Evolutionary conservation across 495 filamentous ascomycete genomes (phyloP).

Genomic region (Talaromyces adpressus): DNA sequence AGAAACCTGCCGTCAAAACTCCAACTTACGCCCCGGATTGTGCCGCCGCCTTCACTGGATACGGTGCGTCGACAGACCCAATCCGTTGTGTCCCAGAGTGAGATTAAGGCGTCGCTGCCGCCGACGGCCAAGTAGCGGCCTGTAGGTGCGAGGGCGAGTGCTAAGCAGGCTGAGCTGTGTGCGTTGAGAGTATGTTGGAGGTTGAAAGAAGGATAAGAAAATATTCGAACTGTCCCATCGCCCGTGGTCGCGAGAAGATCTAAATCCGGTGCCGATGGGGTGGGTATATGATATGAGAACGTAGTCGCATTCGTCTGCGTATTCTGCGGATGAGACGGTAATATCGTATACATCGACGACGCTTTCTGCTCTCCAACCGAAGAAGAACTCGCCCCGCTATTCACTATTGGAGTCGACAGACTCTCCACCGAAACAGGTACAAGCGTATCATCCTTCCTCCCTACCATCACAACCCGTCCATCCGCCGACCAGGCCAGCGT

Average conservation of each 20-base stretch:
- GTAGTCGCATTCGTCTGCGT: slow-evolving; percentile 74
- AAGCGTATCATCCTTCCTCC: slow-evolving; percentile 73
- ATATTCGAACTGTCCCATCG: slow-evolving; percentile 74
- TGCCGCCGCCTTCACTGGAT: slow-evolving; percentile 61
- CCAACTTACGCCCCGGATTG: slow-evolving; percentile 80
- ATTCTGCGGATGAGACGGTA: slow-evolving; percentile 60
- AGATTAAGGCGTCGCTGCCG: slow-evolving; percentile 79
- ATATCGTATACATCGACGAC: slow-evolving; percentile 31
- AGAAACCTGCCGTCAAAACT: slow-evolving; percentile 87
- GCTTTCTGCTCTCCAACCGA: background rate
- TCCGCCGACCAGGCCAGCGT: slow-evolving; percentile 85
- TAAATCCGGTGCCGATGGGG: slow-evolving; percentile 28
- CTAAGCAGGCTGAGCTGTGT: slow-evolving; percentile 72
- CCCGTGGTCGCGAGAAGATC: slow-evolving; percentile 72
- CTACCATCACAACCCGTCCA: slow-evolving; percentile 72
- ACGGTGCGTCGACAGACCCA: slow-evolving; percentile 86
- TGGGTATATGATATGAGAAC: slow-evolving; percentile 61
- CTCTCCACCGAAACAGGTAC: slow-evolving; percentile 53
- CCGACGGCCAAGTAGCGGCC: slow-evolving; percentile 80
- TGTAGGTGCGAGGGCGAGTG: slow-evolving; percentile 64
- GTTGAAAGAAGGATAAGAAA: slow-evolving; percentile 54
- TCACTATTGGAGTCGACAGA: slow-evolving; percentile 28
- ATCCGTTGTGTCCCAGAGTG: slow-evolving; percentile 86
- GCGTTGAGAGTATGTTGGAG: slow-evolving; percentile 61
- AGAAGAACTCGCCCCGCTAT: slow-evolving; percentile 9